Conservation (phyloP, 2,329 filamentous ascomycete species). For the Reticulascus tulasneorum region DNA sequence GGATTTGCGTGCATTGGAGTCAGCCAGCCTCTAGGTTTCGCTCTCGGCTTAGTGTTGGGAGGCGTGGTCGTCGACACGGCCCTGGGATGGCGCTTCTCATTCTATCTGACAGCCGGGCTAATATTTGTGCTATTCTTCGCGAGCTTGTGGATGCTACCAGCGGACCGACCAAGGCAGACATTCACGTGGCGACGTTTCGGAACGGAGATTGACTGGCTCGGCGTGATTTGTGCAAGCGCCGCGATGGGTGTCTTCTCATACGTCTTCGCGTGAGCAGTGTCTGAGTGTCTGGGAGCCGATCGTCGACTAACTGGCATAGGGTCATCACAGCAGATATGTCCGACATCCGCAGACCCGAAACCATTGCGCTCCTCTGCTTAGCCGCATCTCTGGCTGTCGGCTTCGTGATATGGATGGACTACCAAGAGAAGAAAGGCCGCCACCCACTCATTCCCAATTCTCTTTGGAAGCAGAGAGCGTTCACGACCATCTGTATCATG, state of each 20-base stretch:
- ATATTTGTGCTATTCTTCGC: constrained; percentile 37
- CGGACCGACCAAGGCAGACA: constrained; percentile 40
- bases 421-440: constrained; percentile 39
- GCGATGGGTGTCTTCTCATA: constrained; percentile 10
- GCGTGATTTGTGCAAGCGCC: constrained; percentile 5
- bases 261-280: constrained; percentile 26
- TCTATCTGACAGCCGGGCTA: constrained; percentile 11
- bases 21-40: constrained; percentile 13
- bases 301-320: background rate
- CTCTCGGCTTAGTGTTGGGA: constrained; percentile 10
- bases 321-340: constrained; percentile 5
- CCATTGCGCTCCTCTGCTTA: constrained; percentile 39
- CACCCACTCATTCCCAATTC: constrained; percentile 57
- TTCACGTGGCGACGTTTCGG: constrained; percentile 11
- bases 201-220: constrained; percentile 12
- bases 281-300: constrained; percentile 17
- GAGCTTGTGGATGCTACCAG: constrained; percentile 33
- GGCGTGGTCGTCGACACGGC: constrained; percentile 12
- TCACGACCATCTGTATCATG: constrained; percentile 46
- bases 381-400: constrained; percentile 37
- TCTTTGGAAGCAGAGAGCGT: constrained; percentile 50
- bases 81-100: constrained; percentile 10
- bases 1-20: constrained; percentile 20
- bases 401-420: constrained; percentile 52
- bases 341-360: constrained; percentile 32